Base-by-base conservation (phyloP, 2,329 filamentous ascomycete species). In the Arthrobotrys sinensis region DNA sequence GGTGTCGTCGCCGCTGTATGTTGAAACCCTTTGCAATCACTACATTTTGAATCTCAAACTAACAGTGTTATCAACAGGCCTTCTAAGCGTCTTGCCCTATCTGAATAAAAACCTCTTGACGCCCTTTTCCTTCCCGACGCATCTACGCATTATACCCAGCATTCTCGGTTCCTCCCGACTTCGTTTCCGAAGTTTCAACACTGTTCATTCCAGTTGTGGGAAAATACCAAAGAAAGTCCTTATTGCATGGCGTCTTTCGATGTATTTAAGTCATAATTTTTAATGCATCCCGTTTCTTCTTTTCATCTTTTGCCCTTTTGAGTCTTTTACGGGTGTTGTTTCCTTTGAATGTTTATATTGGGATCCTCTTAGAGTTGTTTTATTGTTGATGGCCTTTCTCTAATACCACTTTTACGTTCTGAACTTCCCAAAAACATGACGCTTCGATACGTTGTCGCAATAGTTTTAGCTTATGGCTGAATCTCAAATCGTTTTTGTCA, bases 1-100 rank as follows among this genome's bases (percentile, higher is more conserved):
- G 81, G 80, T 68, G 81, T 80, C 68, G 76, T 81, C 69, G 78
- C 76, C 76, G 77, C 81, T 71, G 81, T 82, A 81, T 24, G 80
- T 79, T 73, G 11, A 57, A 24, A 46, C 57, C 34, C 66, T 81
- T 83, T 50, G n/a, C 78, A 81, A 82, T 76, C 14, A 67, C 64
- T 43, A 67, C 69, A 82, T 82, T 79, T 82, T 80, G 32, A 72
- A 36, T 48, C 80, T 64, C 50, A 8, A 36, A 28, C 67, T 81
- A 79, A 78, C 57, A 12, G 10, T 21, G 0, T 28, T 36, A 10
- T 50, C 12, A n/a, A 46, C 40, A 77, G 73, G 73, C 66, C 66
- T 77, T 77, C 66, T 77, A 77, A 77, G 38, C 73, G 66, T 77
- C 65, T 60, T 46, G 66, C 40, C 16, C 14, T 12, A 43, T 14